phyloP scores from a whole-genome alignment of 331 rosid genomes.

The Rosa hybrid region DNA sequence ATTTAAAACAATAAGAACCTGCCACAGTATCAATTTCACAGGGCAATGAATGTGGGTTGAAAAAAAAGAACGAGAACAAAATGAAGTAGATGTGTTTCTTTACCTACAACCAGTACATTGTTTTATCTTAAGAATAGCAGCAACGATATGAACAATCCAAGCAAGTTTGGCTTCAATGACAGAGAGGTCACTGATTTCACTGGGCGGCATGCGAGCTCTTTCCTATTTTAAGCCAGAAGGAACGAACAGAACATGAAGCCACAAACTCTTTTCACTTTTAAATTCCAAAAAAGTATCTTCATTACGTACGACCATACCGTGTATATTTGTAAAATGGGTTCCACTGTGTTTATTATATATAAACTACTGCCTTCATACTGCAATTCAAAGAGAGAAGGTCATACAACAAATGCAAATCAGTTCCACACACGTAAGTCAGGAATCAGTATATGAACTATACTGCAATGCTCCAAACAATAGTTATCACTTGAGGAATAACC shows the following conservation, averaged over 20 bases:
- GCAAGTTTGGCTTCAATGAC: constrained; percentile 81
- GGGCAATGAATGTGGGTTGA: background rate
- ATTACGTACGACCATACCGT: constrained; percentile 58
- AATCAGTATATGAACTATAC: background rate
- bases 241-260: constrained; percentile 21
- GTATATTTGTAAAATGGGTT: constrained; percentile 87
- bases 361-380: constrained; percentile 96
- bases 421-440: background rate
- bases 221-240: constrained; percentile 58
- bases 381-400: constrained; percentile 42
- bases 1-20: background rate
- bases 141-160: constrained; percentile 87
- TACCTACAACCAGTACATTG: constrained; percentile 82
- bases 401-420: background rate
- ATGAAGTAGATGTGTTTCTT: background rate
- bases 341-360: constrained; percentile 83
- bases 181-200: constrained; percentile 73
- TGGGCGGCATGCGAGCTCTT: constrained; percentile 78
- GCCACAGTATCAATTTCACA: background rate
- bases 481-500: background rate
- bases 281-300: constrained; percentile 17
- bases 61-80: background rate
- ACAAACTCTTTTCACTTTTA: background rate
- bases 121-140: constrained; percentile 80
- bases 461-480: background rate